These are phyloP conservation scores for Cutaneotrichosporon sp. DNA, from an alignment of 1,284 basidiomycete species.

Conservation along the genomic window DNA sequence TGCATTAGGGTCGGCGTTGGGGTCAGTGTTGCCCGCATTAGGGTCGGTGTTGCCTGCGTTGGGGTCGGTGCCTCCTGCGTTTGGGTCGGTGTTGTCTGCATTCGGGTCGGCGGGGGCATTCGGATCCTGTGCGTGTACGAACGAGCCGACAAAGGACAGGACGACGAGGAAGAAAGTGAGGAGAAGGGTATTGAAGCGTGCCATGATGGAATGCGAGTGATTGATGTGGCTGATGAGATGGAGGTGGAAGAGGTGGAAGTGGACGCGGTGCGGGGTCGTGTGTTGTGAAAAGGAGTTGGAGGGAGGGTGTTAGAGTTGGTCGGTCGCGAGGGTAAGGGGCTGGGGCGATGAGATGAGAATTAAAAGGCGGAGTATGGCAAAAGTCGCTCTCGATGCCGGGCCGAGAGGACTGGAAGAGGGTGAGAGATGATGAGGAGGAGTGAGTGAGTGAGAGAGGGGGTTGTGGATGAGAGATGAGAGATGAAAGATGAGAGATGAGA, in stretches of 20 bases:
- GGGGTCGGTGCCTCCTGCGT: not conserved
- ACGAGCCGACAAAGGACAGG: constrained; percentile 4
- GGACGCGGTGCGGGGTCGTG: no score
- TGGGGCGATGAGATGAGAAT: no score
- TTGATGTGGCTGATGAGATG: no score
- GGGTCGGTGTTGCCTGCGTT: not conserved
- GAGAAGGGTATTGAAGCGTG: constrained; percentile 3
- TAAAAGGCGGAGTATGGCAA: not conserved
- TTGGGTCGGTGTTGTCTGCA: not conserved
- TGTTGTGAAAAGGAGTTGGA: not conserved
- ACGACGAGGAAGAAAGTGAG: constrained; percentile 5
- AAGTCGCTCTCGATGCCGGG: no score
- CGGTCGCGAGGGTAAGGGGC: not conserved
- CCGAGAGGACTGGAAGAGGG: no score
- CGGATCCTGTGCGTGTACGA: constrained; percentile 9
- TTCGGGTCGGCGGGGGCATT: no score
- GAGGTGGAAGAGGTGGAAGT: not conserved
- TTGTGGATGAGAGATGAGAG: not conserved
- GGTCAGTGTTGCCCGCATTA: not conserved
- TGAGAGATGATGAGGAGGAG: not conserved
- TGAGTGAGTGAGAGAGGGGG: not conserved
- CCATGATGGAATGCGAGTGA: no score
- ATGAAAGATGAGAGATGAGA: not conserved
- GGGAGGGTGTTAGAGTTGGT: not conserved
- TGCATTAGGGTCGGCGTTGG: no score